phyloP scores from a whole-genome alignment of 2,329 filamentous ascomycete genomes.

The Pyrenophora graminea region DNA sequence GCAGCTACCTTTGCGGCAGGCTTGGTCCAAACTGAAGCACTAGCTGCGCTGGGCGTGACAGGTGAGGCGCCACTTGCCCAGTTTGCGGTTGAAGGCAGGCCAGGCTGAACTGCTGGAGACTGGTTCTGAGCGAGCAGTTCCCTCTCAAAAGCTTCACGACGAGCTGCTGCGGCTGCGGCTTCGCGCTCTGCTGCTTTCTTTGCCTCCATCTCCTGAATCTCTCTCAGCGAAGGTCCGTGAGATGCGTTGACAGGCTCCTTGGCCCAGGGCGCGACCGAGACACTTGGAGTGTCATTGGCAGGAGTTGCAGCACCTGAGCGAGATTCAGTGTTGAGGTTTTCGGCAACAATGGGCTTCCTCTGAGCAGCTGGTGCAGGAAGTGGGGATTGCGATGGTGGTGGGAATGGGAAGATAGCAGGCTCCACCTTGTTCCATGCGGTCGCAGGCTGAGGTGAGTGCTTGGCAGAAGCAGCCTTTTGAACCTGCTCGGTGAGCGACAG shows the following conservation, averaged over 20 bases:
- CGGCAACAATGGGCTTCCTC: constrained; percentile 82
- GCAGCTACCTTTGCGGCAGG: constrained; percentile 54
- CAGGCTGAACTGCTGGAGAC: constrained; percentile 66
- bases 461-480: constrained; percentile 70
- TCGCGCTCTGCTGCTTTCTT: constrained; percentile 90
- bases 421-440: constrained; percentile 65
- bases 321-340: constrained; percentile 66
- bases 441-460: constrained; percentile 60
- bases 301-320: constrained; percentile 81
- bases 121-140: constrained; percentile 70
- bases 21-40: constrained; percentile 67
- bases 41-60: constrained; percentile 58
- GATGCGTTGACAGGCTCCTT: constrained; percentile 74
- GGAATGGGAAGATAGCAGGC: constrained; percentile 78
- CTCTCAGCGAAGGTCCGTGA: constrained; percentile 88
- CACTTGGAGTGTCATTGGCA: constrained; percentile 63
- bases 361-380: constrained; percentile 88
- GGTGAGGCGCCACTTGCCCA: constrained; percentile 79
- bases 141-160: constrained; percentile 78
- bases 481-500: constrained; percentile 83
- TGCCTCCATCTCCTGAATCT: constrained; percentile 95
- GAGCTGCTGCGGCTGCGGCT: constrained; percentile 75
- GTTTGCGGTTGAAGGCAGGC: constrained; percentile 83
- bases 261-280: constrained; percentile 92
- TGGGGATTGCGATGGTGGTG: constrained; percentile 76